A percentile compares a stretch with the other conserved stretches of the same genome.
phyloP scores from a whole-genome alignment of 1,284 basidiomycete species.

The Naganishia albida region DNA sequence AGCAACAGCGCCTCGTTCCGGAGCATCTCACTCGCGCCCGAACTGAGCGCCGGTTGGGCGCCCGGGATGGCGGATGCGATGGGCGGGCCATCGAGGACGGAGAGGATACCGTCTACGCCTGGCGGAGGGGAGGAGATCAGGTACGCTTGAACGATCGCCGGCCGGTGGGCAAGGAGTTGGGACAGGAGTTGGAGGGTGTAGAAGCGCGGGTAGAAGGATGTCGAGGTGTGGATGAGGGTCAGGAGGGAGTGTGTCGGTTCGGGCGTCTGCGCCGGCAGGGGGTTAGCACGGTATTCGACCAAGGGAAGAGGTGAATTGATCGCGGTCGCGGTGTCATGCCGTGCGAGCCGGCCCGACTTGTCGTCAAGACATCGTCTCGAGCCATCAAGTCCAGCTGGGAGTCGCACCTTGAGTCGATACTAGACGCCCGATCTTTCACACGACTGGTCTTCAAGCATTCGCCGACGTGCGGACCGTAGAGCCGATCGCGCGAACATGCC shows the following conservation, averaged over 20 bases:
- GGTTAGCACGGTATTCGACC: constrained; percentile 2
- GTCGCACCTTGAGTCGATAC: too few species aligned
- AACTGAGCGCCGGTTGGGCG: constrained; percentile 37
- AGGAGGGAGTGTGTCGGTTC: constrained; percentile 76
- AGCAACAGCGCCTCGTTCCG: constrained; percentile 72
- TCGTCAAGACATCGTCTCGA: not conserved
- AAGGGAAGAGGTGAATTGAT: constrained; percentile 48
- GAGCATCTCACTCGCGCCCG: constrained; percentile 52
- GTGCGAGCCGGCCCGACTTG: constrained; percentile 45
- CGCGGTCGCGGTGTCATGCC: constrained; percentile 56
- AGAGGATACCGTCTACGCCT: constrained; percentile 50
- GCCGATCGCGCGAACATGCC: too few species aligned
- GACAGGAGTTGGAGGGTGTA: constrained; percentile 81
- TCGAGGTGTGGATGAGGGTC: constrained; percentile 63
- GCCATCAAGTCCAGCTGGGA: not conserved
- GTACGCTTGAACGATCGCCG: constrained; percentile 78
- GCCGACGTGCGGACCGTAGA: too few species aligned
- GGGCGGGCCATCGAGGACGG: constrained; percentile 48
- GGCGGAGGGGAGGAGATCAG: constrained; percentile 62
- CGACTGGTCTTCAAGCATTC: too few species aligned
- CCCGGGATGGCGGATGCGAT: constrained; percentile 28
- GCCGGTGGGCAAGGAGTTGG: constrained; percentile 74
- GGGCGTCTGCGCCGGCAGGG: constrained; percentile 48
- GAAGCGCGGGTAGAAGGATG: constrained; percentile 80
- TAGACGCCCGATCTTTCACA: too few species aligned